These are phyloP conservation scores for Cryptosporidium tyzzeri DNA, from an alignment of 169 alveolate genomes.

Conservation along the genomic window DNA sequence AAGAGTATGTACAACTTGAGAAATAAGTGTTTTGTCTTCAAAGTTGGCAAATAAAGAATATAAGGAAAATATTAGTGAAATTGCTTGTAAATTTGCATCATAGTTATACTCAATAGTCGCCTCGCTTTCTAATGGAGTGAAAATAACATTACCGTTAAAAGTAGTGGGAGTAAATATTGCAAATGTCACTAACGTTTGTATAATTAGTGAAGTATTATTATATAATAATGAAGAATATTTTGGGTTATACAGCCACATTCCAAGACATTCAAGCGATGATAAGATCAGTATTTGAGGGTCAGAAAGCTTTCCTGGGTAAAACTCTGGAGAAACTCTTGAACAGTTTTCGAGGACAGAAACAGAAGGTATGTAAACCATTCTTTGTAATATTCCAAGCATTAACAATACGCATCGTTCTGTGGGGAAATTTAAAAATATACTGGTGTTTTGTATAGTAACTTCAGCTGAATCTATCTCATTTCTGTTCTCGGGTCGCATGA, in stretches of 20 bases:
- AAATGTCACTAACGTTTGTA: conserved; percentile 63
- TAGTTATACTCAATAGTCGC: conserved; percentile 10
- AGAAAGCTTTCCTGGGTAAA: conserved; percentile 63
- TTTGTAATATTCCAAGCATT: conserved; percentile 61
- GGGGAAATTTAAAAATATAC: neutral
- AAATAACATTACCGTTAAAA: conserved; percentile 27
- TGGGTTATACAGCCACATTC: conserved; percentile 71
- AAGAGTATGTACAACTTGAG: conserved; percentile 72
- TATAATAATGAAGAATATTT: conserved; percentile 40
- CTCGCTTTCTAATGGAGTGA: conserved; percentile 29
- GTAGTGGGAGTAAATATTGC: conserved; percentile 68
- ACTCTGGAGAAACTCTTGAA: conserved; percentile 30
- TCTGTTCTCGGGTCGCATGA: conserved; percentile 28
- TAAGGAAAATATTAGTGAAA: conserved; percentile 46
- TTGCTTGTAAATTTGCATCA: conserved; percentile 74
- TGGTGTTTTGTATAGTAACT: too few relatives aligned
- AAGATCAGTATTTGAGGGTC: conserved; percentile 64
- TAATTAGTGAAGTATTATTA: conserved; percentile 46
- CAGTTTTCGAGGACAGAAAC: conserved; percentile 18
- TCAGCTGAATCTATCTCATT: neutral
- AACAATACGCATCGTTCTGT: conserved; percentile 9
- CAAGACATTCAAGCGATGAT: conserved; percentile 68
- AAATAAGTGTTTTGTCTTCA: conserved; percentile 16
- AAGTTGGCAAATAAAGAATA: conserved; percentile 36
- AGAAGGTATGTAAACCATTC: conserved; percentile 73